Evolutionary conservation across 1,284 basidiomycete genomes (phyloP).

Genomic region (Austroboletus novae-zelandiae): DNA sequence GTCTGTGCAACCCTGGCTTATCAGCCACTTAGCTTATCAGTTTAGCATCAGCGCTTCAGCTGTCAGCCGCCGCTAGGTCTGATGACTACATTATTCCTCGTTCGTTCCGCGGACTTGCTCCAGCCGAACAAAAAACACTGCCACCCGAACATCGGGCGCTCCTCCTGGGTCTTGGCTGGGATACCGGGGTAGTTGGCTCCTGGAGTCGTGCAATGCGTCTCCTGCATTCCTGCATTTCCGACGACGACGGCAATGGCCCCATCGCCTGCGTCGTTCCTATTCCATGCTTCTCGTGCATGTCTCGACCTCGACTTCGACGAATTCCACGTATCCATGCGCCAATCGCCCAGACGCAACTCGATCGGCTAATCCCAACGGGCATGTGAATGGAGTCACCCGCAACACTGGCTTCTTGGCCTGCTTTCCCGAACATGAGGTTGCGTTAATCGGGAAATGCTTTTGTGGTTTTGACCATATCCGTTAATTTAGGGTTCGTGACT

Average conservation of each 20-base stretch:
- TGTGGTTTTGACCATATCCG: conserved; percentile 30
- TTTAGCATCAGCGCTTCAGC: background rate
- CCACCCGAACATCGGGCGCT: background rate
- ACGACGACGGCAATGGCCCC: conserved; percentile 20
- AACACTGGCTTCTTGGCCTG: conserved; percentile 18
- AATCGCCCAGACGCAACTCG: conserved; percentile 18
- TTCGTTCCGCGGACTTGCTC: conserved; percentile 14
- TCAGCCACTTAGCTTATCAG: background rate
- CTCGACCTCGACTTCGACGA: conserved; percentile 1
- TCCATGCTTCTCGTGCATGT: conserved; percentile 10
- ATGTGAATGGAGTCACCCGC: conserved; percentile 9
- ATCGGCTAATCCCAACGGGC: conserved; percentile 17
- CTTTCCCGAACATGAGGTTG: conserved; percentile 21
- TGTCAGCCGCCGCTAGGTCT: background rate
- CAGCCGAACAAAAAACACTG: background rate
- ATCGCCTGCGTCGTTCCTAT: conserved; percentile 6
- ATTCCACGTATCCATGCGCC: conserved; percentile 11
- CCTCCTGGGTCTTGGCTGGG: background rate
- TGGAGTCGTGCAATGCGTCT: conserved; percentile 1
- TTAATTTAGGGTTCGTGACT: conserved; percentile 32
- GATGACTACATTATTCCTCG: background rate
- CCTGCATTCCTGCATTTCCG: conserved; percentile 22
- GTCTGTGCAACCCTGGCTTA: background rate
- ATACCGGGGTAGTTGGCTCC: conserved; percentile 10
- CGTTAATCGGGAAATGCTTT: conserved; percentile 26